Evolutionary conservation across 257 asterid genomes (phyloP).

Genomic region (Nicotiana noctiflora): DNA sequence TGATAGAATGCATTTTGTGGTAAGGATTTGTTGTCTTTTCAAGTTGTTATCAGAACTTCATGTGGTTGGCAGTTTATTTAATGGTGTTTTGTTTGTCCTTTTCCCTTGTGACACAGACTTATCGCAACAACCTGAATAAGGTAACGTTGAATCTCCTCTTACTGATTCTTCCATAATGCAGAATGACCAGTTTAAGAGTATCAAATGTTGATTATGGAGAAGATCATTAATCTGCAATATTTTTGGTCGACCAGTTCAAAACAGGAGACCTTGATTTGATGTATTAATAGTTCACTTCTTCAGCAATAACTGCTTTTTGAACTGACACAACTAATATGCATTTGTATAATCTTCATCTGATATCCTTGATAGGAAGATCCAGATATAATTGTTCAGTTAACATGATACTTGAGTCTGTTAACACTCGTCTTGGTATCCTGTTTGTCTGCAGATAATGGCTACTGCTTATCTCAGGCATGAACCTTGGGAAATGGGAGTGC

Average conservation of each 20-base stretch:
- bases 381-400: background rate
- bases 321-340: background rate
- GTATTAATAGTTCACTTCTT: background rate
- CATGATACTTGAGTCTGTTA: background rate
- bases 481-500: constrained; percentile 99
- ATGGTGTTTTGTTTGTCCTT: constrained; percentile 4
- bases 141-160: constrained; percentile 25
- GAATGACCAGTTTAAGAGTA: background rate
- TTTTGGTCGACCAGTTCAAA: background rate
- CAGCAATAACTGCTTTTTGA: background rate
- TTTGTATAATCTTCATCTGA: background rate
- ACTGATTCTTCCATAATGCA: background rate
- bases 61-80: constrained; percentile 4
- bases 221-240: background rate
- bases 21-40: constrained; percentile 31
- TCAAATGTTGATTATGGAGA: background rate
- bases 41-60: background rate
- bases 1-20: constrained; percentile 98
- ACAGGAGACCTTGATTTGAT: background rate
- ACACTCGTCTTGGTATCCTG: background rate
- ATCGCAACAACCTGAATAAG: constrained; percentile 97
- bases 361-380: background rate
- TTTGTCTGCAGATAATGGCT: constrained; percentile 67
- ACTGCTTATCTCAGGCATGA: constrained; percentile 88
- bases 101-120: constrained; percentile 67